Evolutionary conservation across 2,329 filamentous ascomycete genomes (phyloP).

Genomic region (Huntiella savannae): DNA sequence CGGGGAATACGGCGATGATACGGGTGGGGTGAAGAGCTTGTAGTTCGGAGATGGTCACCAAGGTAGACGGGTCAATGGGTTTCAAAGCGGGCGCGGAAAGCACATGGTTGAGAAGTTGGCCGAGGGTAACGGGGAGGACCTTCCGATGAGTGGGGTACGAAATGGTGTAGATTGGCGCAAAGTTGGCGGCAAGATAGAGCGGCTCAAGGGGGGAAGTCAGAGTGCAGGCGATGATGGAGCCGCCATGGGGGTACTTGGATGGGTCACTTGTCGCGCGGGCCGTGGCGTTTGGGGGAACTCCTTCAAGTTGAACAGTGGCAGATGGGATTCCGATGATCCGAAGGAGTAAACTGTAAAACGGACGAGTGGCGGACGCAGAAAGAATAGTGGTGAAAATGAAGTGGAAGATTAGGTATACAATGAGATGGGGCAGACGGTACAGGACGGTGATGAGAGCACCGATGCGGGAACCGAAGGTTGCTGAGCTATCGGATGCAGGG

Average conservation of each 20-base stretch:
- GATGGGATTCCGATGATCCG: conserved; percentile 89
- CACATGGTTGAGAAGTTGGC: conserved; percentile 54
- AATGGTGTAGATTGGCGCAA: conserved; percentile 83
- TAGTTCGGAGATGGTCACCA: conserved; percentile 45
- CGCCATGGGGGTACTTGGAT: conserved; percentile 56
- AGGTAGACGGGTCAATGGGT: conserved; percentile 25
- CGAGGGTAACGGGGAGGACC: conserved; percentile 59
- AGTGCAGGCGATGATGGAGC: conserved; percentile 71
- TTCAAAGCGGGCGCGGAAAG: conserved; percentile 38
- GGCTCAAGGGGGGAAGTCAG: conserved; percentile 88
- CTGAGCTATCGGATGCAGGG: conserved; percentile 45
- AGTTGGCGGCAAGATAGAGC: conserved; percentile 84
- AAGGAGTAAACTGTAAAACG: conserved; percentile 71
- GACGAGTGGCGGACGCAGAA: conserved; percentile 48
- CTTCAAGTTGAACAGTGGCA: conserved; percentile 95
- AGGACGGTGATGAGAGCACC: conserved; percentile 56
- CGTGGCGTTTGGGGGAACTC: conserved; percentile 78
- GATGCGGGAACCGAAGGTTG: conserved; percentile 42
- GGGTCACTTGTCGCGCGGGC: conserved; percentile 43
- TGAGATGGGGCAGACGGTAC: conserved; percentile 60
- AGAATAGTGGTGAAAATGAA: conserved; percentile 65
- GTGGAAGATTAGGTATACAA: conserved; percentile 48
- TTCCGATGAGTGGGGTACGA: conserved; percentile 58
- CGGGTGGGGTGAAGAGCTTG: conserved; percentile 50
- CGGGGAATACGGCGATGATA: conserved; percentile 74